phyloP scores from a whole-genome alignment of 306 rosid genomes.

The Castanea mollissima region DNA sequence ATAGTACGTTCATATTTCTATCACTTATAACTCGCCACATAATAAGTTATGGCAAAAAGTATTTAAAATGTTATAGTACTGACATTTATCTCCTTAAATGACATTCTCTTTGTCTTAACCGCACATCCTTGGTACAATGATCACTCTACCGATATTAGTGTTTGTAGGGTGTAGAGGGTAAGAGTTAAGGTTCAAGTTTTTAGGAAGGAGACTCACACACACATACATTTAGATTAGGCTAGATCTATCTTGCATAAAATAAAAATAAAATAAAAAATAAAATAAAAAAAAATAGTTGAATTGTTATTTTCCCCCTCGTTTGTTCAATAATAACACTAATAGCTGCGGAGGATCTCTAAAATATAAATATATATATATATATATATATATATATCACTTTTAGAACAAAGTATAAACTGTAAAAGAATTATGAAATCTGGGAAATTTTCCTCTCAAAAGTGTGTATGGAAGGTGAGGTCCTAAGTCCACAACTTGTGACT shows the following conservation, averaged over 20 bases:
- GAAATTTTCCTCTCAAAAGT: no score
- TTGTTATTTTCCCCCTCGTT: no score
- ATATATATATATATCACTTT: no score
- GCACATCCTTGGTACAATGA: accelerated
- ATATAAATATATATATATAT: background rate
- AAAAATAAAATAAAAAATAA: no score
- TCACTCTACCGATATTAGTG: accelerated
- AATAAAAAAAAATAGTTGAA: background rate
- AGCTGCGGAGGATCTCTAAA: background rate
- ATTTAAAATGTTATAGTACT: no score
- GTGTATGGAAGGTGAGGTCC: no score
- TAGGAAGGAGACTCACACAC: accelerated
- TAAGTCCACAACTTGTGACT: no score
- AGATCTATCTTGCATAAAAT: no score
- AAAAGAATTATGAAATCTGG: background rate
- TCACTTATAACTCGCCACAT: no score
- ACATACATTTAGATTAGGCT: accelerated
- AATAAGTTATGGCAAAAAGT: no score
- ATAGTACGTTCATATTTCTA: no score
- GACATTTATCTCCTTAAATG: background rate
- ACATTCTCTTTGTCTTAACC: background rate
- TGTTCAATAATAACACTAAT: background rate
- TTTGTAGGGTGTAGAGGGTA: accelerated
- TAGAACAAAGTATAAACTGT: background rate
- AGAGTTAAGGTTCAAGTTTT: no score